Base-by-base conservation (phyloP, 2,329 filamentous ascomycete genomes). In the Aureobasidium namibiae region DNA sequence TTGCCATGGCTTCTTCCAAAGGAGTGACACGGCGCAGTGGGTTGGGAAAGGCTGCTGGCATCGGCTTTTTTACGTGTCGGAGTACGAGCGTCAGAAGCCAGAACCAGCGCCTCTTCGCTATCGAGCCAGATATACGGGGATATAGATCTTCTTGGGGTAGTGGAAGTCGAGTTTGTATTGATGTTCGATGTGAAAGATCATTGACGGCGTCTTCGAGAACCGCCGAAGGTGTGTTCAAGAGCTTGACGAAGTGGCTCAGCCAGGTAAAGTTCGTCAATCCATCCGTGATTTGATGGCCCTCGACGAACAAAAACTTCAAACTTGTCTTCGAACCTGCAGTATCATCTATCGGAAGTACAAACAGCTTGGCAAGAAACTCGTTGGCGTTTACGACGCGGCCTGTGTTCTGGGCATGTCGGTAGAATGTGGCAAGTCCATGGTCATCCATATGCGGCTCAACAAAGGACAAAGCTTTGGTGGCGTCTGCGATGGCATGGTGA, bases 71-170 rank as follows among this genome's bases (percentile, higher is more conserved):
- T 1, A 77, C 70, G 57, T 78, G 73, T 6, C 76, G 66, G 16
- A 78, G 68, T 8, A 78, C 70, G 21, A 75, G 67, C 9, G 74
- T 70, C 8, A 79, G 69, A 6, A 72, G 70, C 77, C 77, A 79
- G 63, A 76, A 77, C 76, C 76, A 79, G 49, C 76, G 68, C 64
- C 73, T 69, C 21, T 73, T 65, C 1, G 75, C 76, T 38, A 57
- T 57, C 23, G 63, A 73, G 33, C 75, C 74, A 1, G 65, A 45
- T 0, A 77, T 68, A 0, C 61, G 64, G 1, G 76, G 75, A 50
- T 78, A 79, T 0, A 78, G 61, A 21, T 76, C 75, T 67, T 79
- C 77, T 66, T 79, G 76, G 1, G 76, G 74, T 1, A 69, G 67
- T 3, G 76, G 76, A 0, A 78, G 65, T 18, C 66, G 66, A 6